Conservation (phyloP, 2,329 filamentous ascomycete species). For the Verticillium longisporum region DNA sequence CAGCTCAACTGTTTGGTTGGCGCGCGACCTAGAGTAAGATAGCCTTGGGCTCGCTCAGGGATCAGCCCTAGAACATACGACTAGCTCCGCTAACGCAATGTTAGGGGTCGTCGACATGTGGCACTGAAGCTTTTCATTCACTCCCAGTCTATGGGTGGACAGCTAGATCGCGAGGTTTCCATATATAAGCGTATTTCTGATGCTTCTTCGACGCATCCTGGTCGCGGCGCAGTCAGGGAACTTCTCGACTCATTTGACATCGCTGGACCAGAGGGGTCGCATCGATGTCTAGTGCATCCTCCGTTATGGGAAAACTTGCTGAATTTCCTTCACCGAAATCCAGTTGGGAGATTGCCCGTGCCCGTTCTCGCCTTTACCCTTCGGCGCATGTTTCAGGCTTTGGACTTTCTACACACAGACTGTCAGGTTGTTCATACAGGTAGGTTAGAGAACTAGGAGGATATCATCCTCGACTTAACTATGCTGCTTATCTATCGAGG, state of each 20-base stretch:
- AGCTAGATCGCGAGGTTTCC: conserved; percentile 26
- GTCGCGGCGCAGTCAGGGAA: conserved; percentile 20
- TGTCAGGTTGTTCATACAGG: conserved; percentile 38
- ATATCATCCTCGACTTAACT: background rate
- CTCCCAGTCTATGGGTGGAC: conserved; percentile 14
- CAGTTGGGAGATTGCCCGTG: conserved; percentile 24
- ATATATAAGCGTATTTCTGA: conserved; percentile 33
- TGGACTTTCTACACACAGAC: conserved; percentile 39
- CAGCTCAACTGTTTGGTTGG: conserved; percentile 34
- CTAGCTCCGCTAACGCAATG: background rate
- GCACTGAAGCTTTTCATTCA: conserved; percentile 24
- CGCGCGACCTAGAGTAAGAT: conserved; percentile 20
- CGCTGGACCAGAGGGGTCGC: conserved; percentile 23
- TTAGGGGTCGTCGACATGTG: conserved; percentile 20
- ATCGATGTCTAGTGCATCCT: conserved; percentile 29
- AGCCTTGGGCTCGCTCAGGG: background rate
- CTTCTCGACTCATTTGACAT: conserved; percentile 31
- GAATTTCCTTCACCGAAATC: conserved; percentile 31
- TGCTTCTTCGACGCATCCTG: conserved; percentile 19
- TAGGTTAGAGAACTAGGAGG: conserved; percentile 14
- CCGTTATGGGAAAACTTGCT: conserved; percentile 35
- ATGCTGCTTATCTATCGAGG: background rate
- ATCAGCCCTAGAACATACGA: background rate
- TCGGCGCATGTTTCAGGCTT: conserved; percentile 29
- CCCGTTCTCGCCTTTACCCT: conserved; percentile 27